Percentiles rank a stretch among this genome's conserved stretches.
Conservation (phyloP, 768 basidiomycete genomes). For the Filobasidium wieringae region DNA sequence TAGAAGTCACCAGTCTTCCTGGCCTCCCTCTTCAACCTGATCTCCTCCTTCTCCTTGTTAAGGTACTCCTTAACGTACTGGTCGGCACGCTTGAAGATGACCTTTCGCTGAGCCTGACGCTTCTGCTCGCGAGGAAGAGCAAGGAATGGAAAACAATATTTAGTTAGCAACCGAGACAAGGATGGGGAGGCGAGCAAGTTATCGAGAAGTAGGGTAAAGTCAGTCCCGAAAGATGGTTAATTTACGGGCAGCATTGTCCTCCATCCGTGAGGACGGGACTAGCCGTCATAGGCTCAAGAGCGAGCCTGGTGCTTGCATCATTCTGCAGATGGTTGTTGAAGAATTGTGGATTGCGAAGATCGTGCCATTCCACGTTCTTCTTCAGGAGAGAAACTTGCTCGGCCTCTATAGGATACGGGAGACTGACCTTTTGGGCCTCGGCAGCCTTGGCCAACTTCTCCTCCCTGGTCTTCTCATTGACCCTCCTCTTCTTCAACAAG, state of each 20-base stretch:
- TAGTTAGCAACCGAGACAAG: too few species aligned
- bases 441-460: conserved; percentile 73
- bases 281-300: conserved; percentile 49
- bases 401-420: background rate
- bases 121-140: conserved; percentile 45
- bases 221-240: conserved; percentile 96
- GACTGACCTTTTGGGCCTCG: conserved; percentile 76
- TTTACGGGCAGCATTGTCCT: conserved; percentile 57
- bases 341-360: background rate
- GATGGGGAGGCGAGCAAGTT: background rate
- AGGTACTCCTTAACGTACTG: conserved; percentile 95
- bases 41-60: conserved; percentile 84
- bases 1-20: conserved; percentile 90
- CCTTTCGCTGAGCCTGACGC: conserved; percentile 79
- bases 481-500: conserved; percentile 98
- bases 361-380: background rate
- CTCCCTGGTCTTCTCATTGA: conserved; percentile 90
- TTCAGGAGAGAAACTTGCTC: background rate
- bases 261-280: conserved; percentile 39
- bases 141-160: background rate
- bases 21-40: conserved; percentile 85
- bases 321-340: conserved; percentile 15
- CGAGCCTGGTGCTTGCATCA: conserved; percentile 70
- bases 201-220: conserved; percentile 20
- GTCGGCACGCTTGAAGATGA: conserved; percentile 99